Percentiles rank a stretch among this genome's conserved stretches.
Evolutionary conservation across 2,329 filamentous ascomycete species (phyloP).

Genomic region (Cladophialophora carrionii): DNA sequence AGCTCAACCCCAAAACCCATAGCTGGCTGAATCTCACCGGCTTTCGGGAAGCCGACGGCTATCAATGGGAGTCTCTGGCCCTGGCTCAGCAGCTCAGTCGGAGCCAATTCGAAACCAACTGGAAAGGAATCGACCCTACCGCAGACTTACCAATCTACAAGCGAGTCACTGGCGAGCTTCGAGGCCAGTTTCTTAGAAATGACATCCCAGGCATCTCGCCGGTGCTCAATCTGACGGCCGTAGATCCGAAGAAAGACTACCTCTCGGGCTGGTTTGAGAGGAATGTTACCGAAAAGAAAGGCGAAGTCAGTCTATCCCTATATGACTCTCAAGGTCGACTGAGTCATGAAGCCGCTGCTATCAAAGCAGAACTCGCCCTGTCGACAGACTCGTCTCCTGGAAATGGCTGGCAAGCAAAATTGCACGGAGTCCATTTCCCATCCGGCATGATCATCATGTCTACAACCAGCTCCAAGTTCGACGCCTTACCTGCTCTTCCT

Average conservation of each 20-base stretch:
- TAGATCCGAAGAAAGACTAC: conserved; percentile 69
- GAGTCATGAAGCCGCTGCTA: conserved; percentile 46
- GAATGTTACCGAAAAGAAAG: conserved; percentile 76
- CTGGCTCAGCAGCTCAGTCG: conserved; percentile 39
- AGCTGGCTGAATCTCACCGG: conserved; percentile 74
- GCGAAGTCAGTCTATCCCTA: conserved; percentile 70
- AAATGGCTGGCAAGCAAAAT: conserved; percentile 75
- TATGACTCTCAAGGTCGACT: conserved; percentile 56
- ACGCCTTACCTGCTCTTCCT: conserved; percentile 86
- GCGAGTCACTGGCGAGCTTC: conserved; percentile 76
- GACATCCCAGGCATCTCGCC: conserved; percentile 53
- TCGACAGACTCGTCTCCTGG: conserved; percentile 71
- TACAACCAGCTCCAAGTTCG: conserved; percentile 91
- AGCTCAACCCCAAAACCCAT: conserved; percentile 52
- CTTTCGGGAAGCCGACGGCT: conserved; percentile 71
- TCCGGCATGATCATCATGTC: conserved; percentile 78
- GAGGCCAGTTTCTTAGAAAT: conserved; percentile 73
- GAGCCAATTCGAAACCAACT: conserved; percentile 57
- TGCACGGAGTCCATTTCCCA: conserved; percentile 86
- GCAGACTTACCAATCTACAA: conserved; percentile 65
- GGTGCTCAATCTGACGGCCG: conserved; percentile 66
- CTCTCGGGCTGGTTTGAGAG: conserved; percentile 69
- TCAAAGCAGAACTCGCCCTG: conserved; percentile 70
- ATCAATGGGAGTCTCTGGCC: conserved; percentile 73
- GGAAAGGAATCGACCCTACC: conserved; percentile 49